Base-by-base conservation (phyloP, 2,329 filamentous ascomycete species). In the Venturia carpophila region DNA sequence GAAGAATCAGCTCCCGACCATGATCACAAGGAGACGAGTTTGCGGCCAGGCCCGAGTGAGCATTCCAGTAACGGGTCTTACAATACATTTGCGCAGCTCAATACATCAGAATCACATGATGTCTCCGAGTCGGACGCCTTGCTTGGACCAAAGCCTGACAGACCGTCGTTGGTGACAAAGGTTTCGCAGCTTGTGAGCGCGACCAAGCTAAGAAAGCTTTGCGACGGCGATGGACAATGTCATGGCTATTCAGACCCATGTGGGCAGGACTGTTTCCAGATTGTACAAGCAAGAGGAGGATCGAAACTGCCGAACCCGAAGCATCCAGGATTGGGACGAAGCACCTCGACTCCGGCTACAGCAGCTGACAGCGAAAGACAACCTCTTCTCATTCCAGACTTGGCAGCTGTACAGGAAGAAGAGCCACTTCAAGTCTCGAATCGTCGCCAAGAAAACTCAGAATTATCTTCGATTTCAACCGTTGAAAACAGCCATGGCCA, bases 161-260 rank as follows among this genome's bases (percentile, higher is more conserved):
- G 78, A 62, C 77, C 78, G 24, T 78, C 78, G 0, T 66, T 81
- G 3, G 76, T 77, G 27, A 68, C 73, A 4, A 71, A 76, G 19
- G 73, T 86, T 27, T 79, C 78, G 9, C 76, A 79, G 49, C 72
- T 86, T 9, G 77, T 85, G 11, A 76, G 76, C 11, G 27, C 52
- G 6, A 77, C 77, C 4, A 76, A 77, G 37, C 19, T 30, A 21
- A 82, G 82, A 67, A 71, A 79, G 1, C 71, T 76, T 3, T 87
- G 85, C 68, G 82, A 85, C 67, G 79, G 83, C 64, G 75, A 80
- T 63, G 84, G 83, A 0, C 82, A 83, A 21, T 88, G 85, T 68
- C 84, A 83, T 69, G 85, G 85, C 0, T 83, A 83, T 68, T 84
- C 83, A 3, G 83, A 87, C 68, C 80, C 83, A 0, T 87, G 85